These are phyloP conservation scores for Coniochaeta prunicola DNA, from an alignment of 2,329 filamentous ascomycete species.

Conservation along the genomic window DNA sequence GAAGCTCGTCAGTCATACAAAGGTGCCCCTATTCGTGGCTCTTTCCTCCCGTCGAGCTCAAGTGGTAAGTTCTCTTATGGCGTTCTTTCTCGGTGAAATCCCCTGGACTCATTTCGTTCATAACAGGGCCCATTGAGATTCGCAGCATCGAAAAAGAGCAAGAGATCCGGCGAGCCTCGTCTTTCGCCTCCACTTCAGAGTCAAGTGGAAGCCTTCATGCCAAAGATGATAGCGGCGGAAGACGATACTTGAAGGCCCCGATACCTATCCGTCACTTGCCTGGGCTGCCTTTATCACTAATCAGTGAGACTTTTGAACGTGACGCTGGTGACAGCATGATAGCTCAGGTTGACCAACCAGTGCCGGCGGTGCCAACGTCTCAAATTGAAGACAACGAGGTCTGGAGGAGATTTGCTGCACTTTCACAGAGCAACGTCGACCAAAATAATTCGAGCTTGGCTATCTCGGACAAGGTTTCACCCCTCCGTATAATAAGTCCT, in stretches of 20 bases:
- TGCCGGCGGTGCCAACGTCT: constrained; percentile 10
- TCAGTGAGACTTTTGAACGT: constrained; percentile 4
- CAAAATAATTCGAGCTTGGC: constrained; percentile 4
- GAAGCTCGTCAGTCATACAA: background rate
- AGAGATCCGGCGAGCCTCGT: background rate
- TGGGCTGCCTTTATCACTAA: background rate
- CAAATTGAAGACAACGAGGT: constrained; percentile 15
- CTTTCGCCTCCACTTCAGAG: background rate
- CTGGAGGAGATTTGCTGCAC: constrained; percentile 16
- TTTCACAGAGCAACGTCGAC: constrained; percentile 6
- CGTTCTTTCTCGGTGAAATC: background rate
- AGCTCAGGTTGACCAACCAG: constrained; percentile 14
- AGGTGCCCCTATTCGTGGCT: background rate
- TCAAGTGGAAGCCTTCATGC: background rate
- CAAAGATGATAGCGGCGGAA: background rate
- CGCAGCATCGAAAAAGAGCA: background rate
- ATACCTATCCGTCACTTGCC: background rate
- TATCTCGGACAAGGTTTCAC: constrained; percentile 2
- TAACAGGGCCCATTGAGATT: background rate
- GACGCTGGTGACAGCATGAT: constrained; percentile 14
- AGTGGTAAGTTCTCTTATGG: background rate
- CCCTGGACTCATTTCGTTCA: background rate
- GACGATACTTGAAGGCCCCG: constrained; percentile 2
- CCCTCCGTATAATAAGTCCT: constrained; percentile 9
- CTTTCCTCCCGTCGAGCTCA: background rate